Evolutionary conservation across 2,329 filamentous ascomycete genomes (phyloP).

Genomic region (Monosporascus sp.): DNA sequence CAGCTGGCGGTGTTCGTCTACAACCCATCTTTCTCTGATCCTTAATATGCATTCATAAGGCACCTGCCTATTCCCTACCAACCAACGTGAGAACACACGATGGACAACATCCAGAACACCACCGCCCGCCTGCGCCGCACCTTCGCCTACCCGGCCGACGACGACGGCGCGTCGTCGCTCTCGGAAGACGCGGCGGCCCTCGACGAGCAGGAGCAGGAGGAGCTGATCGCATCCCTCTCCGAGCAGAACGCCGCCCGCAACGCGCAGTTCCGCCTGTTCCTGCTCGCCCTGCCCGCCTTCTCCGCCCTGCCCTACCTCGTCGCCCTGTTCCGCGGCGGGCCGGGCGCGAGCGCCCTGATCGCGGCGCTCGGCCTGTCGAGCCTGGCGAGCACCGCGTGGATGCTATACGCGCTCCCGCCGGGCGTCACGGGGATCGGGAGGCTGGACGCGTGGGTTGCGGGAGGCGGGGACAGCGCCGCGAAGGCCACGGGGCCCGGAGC

Average conservation of each 20-base stretch:
- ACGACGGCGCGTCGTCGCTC: conserved; percentile 41
- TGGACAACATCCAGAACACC: conserved; percentile 19
- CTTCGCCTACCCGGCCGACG: conserved; percentile 68
- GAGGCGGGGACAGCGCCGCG: conserved; percentile 2
- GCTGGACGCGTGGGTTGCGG: conserved; percentile 41
- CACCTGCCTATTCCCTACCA: neutral
- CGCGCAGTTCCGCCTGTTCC: conserved; percentile 50
- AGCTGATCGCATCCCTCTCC: conserved; percentile 51
- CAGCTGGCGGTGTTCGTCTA: neutral
- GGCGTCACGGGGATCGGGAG: conserved; percentile 46
- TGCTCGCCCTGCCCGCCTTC: conserved; percentile 56
- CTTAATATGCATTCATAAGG: neutral
- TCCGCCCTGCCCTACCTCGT: conserved; percentile 51
- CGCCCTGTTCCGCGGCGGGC: conserved; percentile 31
- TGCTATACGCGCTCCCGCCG: conserved; percentile 52
- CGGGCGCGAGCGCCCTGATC: conserved; percentile 20
- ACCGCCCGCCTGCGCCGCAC: conserved; percentile 65
- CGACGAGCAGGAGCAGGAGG: conserved; percentile 56
- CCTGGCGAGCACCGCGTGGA: conserved; percentile 57
- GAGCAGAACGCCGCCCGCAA: conserved; percentile 53
- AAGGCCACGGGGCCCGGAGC: conserved; percentile 3
- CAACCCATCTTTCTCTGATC: neutral
- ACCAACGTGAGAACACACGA: neutral
- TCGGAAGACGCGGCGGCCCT: conserved; percentile 32
- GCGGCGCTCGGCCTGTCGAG: conserved; percentile 57